Percentiles rank a stretch among this genome's conserved stretches.
These are phyloP conservation scores for Vitis rupestris DNA, from an alignment of 164 flowering plant species.

Conservation along the genomic window DNA sequence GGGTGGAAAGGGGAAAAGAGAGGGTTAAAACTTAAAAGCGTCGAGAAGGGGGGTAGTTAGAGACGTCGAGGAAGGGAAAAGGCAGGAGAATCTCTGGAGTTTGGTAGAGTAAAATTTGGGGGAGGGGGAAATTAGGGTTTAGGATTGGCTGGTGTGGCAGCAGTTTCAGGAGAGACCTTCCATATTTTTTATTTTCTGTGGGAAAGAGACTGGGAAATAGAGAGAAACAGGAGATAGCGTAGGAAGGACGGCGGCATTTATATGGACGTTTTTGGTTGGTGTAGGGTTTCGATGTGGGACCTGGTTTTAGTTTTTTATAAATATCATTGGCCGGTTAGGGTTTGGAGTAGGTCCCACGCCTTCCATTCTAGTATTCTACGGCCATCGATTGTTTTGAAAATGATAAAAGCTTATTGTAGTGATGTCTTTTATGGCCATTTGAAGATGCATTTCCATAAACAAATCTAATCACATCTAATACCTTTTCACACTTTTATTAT, in stretches of 20 bases:
- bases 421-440: too few species aligned
- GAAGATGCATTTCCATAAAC: too few species aligned
- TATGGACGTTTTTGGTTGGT: not conserved
- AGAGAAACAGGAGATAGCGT: conserved; percentile 5
- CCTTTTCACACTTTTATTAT: too few species aligned
- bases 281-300: not conserved
- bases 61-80: not conserved
- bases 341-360: too few species aligned
- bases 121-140: not conserved
- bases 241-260: conserved; percentile 6
- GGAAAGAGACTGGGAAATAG: not conserved
- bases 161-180: not conserved
- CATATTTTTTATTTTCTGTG: not conserved
- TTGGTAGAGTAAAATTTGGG: not conserved
- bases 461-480: too few species aligned
- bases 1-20: too few species aligned
- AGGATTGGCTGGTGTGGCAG: not conserved
- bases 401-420: too few species aligned
- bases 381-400: too few species aligned
- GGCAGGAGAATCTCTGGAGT: conserved; percentile 5
- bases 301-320: not conserved
- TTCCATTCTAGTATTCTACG: too few species aligned
- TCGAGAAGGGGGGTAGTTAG: not conserved
- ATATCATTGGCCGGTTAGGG: too few species aligned
- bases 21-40: not conserved